Percentiles rank a stretch among this genome's conserved stretches.
phyloP scores from a whole-genome alignment of 2,329 filamentous ascomycete genomes.

The Diaporthe destruens region DNA sequence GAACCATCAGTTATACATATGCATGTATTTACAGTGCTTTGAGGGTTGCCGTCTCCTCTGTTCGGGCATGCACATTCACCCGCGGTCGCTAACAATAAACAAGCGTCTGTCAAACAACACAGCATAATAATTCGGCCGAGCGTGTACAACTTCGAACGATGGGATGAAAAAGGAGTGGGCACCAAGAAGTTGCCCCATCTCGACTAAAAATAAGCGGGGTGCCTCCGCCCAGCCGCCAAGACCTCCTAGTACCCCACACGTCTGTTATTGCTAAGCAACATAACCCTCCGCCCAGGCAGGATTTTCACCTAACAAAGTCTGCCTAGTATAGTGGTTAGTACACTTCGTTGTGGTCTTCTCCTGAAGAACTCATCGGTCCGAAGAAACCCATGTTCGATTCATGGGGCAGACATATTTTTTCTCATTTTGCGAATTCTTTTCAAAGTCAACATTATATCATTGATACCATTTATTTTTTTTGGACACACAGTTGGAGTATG shows the following conservation, averaged over 20 bases:
- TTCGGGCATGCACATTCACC: too few relatives aligned
- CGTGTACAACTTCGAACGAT: background rate
- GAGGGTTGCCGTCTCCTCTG: too few relatives aligned
- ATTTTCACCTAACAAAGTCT: background rate
- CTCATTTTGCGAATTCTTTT: background rate
- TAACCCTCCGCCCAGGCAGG: background rate
- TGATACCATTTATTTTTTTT: background rate
- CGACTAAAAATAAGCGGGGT: background rate
- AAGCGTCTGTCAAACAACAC: background rate
- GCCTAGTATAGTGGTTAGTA: conserved; percentile 34
- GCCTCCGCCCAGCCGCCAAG: background rate
- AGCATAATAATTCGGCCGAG: background rate
- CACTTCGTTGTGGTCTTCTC: conserved; percentile 34
- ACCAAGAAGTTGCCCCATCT: too few relatives aligned
- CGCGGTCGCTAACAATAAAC: background rate
- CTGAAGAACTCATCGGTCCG: conserved; percentile 21
- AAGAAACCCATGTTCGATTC: conserved; percentile 36
- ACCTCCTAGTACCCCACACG: background rate
- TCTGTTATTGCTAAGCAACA: background rate
- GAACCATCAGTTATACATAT: background rate
- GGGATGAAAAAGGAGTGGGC: background rate
- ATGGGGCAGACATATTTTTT: conserved; percentile 21
- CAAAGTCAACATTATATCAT: background rate
- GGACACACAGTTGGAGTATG: background rate
- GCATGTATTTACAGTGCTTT: background rate